Percentiles rank a stretch among this genome's conserved stretches.
These are phyloP conservation scores for Terfezia claveryi DNA, from an alignment of 495 filamentous ascomycete species.

Conservation along the genomic window DNA sequence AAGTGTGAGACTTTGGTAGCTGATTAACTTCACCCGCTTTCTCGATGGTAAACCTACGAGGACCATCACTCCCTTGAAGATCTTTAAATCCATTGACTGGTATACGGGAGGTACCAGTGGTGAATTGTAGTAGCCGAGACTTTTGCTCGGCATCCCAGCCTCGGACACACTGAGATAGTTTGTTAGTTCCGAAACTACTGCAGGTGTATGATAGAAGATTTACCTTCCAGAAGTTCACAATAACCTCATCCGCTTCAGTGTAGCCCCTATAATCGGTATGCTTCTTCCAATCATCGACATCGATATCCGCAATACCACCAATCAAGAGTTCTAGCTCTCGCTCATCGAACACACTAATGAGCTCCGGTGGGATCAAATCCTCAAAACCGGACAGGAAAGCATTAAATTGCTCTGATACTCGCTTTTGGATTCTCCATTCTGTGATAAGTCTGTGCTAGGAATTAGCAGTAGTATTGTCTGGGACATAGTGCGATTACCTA, in stretches of 20 bases:
- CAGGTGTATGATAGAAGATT: constrained; percentile 7
- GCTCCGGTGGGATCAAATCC: constrained; percentile 84
- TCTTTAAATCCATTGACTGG: constrained; percentile 99
- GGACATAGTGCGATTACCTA: constrained; percentile 24
- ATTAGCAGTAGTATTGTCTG: not conserved
- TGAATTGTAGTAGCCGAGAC: constrained; percentile 85
- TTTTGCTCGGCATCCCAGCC: constrained; percentile 98
- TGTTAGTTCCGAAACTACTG: not conserved
- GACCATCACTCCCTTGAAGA: constrained; percentile 89
- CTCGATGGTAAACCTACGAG: constrained; percentile 89
- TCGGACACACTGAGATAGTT: constrained; percentile 37
- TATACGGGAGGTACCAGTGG: constrained; percentile 91
- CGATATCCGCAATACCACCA: constrained; percentile 96
- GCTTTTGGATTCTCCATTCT: constrained; percentile 97
- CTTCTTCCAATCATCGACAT: constrained; percentile 99
- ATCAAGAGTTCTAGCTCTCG: constrained; percentile 91
- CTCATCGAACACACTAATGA: constrained; percentile 98
- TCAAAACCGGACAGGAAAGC: constrained; percentile 95
- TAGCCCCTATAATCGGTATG: constrained; percentile 99
- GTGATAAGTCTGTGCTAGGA: constrained; percentile 47
- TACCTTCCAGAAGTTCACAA: constrained; percentile 97
- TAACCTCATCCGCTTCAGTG: constrained; percentile 89
- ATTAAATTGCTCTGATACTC: constrained; percentile 92
- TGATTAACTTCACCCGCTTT: constrained; percentile 79
- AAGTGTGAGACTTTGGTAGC: constrained; percentile 92